A percentile compares a stretch with the other conserved stretches of the same genome.
These are phyloP conservation scores for Geosiphon pyriformis DNA, from an alignment of 192 early-diverging fungal genomes.

Conservation along the genomic window DNA sequence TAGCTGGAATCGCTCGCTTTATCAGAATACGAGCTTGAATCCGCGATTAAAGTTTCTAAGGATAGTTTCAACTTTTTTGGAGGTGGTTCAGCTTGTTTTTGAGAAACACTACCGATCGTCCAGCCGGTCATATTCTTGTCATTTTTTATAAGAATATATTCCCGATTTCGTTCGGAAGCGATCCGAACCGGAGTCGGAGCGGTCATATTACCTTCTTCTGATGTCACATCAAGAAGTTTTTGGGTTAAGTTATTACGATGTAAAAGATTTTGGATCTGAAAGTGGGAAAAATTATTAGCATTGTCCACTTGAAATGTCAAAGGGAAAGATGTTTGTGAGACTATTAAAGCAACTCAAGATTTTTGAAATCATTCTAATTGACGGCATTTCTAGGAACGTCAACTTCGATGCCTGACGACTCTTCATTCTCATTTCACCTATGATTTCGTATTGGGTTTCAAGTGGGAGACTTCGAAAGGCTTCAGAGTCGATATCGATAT, in stretches of 20 bases:
- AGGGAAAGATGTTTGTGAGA: background rate
- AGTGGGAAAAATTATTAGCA: constrained; percentile 80
- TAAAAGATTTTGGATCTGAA: constrained; percentile 83
- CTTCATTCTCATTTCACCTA: constrained; percentile 78
- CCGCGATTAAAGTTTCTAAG: no score
- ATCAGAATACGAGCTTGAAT: constrained; percentile 24
- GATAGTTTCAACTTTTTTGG: constrained; percentile 33
- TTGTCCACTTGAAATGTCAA: constrained; percentile 32
- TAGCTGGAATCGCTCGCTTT: constrained; percentile 33
- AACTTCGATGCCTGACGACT: constrained; percentile 74
- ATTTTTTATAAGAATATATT: constrained; percentile 85
- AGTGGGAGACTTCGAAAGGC: constrained; percentile 68
- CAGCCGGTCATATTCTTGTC: constrained; percentile 67
- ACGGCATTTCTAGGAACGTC: constrained; percentile 60
- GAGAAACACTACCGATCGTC: constrained; percentile 44
- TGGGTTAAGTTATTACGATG: constrained; percentile 84
- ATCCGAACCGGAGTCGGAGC: constrained; percentile 53
- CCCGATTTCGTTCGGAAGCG: constrained; percentile 72
- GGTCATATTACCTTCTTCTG: constrained; percentile 43
- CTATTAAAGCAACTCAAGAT: constrained; percentile 17
- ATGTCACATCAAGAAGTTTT: constrained; percentile 48
- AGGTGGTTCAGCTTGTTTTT: constrained; percentile 26
- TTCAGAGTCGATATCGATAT: constrained; percentile 76
- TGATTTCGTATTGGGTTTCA: constrained; percentile 89
- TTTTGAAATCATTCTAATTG: constrained; percentile 48